Conservation (phyloP, 2,329 filamentous ascomycete species). For the Apiospora malaysiana region DNA sequence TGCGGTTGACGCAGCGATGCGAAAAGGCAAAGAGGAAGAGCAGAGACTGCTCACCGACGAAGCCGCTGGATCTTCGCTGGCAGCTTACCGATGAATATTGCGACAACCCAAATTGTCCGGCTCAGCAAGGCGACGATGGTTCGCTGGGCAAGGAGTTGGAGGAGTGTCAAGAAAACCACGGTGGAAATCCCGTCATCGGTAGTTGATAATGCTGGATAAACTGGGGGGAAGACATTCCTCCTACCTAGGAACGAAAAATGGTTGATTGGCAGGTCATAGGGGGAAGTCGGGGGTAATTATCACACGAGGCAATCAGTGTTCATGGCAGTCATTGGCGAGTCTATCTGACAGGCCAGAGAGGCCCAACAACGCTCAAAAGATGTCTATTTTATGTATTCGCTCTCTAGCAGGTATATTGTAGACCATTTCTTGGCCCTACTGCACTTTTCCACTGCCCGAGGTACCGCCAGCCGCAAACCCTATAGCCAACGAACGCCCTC, state of each 20-base stretch:
- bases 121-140: neutral
- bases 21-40: conserved; percentile 4
- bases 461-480: neutral
- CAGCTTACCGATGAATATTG: neutral
- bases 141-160: neutral
- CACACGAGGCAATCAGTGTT: neutral
- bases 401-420: conserved; percentile 3
- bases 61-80: conserved; percentile 6
- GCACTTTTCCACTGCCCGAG: neutral
- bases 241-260: neutral
- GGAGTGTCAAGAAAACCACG: neutral
- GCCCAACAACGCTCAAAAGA: neutral
- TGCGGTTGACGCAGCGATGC: neutral
- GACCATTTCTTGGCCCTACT: neutral
- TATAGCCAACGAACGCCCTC: neutral
- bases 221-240: neutral
- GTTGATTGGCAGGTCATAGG: too few species aligned
- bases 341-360: neutral
- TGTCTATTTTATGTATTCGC: neutral
- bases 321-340: neutral
- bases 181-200: neutral
- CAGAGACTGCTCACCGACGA: neutral
- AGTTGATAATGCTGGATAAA: neutral
- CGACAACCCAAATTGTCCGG: conserved; percentile 1
- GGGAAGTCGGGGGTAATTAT: neutral